phyloP scores from a whole-genome alignment of 306 rosid species.

The Citrullus mucosospermus region DNA sequence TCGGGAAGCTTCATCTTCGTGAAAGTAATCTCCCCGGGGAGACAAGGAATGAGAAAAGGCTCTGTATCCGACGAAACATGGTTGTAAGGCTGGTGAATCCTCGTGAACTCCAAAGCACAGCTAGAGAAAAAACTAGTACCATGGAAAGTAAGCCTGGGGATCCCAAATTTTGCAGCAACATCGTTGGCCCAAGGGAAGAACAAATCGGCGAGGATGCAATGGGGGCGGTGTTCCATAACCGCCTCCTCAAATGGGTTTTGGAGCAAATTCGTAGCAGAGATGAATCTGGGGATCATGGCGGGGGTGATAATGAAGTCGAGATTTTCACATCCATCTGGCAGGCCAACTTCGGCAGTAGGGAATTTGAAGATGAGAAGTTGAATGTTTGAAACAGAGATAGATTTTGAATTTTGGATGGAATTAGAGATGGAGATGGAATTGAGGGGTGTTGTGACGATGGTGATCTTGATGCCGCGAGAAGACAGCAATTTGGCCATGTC shows the following conservation, averaged over 20 bases:
- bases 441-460: conserved; percentile 1
- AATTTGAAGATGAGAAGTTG: not conserved
- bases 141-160: conserved; percentile 46
- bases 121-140: conserved; percentile 34
- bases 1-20: conserved; percentile 23
- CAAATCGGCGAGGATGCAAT: conserved; percentile 32
- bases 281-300: not conserved
- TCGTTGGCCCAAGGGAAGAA: conserved; percentile 34
- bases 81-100: conserved; percentile 27
- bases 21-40: conserved; percentile 28
- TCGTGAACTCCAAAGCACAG: conserved; percentile 11
- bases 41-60: conserved; percentile 26
- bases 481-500: conserved; percentile 4
- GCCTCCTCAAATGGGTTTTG: conserved; percentile 15
- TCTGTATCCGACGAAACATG: conserved; percentile 23
- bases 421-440: not conserved
- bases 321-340: not conserved
- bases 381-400: too few relatives aligned
- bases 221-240: conserved; percentile 18
- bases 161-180: conserved; percentile 28
- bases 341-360: not conserved
- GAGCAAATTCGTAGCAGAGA: not conserved
- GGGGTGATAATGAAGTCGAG: not conserved
- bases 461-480: not conserved
- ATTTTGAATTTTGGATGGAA: not conserved